Evolutionary conservation across 2,329 filamentous ascomycete species (phyloP).

Genomic region (Phialophora expanda): DNA sequence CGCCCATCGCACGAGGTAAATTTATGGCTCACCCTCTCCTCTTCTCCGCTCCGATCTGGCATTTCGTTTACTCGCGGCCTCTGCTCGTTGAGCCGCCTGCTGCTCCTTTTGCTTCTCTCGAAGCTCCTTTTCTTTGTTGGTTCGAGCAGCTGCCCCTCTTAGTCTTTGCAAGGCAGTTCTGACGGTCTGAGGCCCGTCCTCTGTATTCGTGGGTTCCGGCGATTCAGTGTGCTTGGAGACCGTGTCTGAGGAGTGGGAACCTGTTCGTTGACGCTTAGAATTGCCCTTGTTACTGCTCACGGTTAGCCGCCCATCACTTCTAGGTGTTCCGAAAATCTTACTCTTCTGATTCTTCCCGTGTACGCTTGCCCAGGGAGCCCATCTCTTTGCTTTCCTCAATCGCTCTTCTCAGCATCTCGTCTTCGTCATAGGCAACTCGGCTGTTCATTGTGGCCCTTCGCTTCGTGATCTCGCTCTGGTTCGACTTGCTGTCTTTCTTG

Average conservation of each 20-base stretch:
- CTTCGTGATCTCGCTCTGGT: conserved; percentile 68
- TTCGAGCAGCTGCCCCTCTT: conserved; percentile 61
- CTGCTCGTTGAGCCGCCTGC: conserved; percentile 69
- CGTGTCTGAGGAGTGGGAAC: conserved; percentile 73
- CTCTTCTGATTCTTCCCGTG: conserved; percentile 92
- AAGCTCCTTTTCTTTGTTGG: conserved; percentile 55
- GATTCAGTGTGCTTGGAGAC: conserved; percentile 54
- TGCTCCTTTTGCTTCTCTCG: conserved; percentile 67
- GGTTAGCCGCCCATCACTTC: conserved; percentile 1
- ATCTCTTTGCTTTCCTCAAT: conserved; percentile 88
- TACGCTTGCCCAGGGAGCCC: conserved; percentile 75
- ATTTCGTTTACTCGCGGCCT: conserved; percentile 79
- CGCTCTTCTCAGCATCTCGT: conserved; percentile 82
- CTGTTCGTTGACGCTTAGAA: conserved; percentile 82
- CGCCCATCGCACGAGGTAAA: not conserved
- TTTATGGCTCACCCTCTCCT: conserved; percentile 68
- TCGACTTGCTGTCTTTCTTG: conserved; percentile 55
- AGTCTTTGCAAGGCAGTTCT: conserved; percentile 57
- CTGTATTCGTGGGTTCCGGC: conserved; percentile 58
- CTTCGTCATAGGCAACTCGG: conserved; percentile 92
- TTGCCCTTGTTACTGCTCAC: conserved; percentile 68
- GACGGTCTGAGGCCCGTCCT: conserved; percentile 57
- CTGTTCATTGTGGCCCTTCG: conserved; percentile 97
- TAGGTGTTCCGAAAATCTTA: conserved; percentile 57
- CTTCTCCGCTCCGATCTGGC: conserved; percentile 79